Conservation (phyloP, 257 asterid species). For the Scutellaria baicalensis region DNA sequence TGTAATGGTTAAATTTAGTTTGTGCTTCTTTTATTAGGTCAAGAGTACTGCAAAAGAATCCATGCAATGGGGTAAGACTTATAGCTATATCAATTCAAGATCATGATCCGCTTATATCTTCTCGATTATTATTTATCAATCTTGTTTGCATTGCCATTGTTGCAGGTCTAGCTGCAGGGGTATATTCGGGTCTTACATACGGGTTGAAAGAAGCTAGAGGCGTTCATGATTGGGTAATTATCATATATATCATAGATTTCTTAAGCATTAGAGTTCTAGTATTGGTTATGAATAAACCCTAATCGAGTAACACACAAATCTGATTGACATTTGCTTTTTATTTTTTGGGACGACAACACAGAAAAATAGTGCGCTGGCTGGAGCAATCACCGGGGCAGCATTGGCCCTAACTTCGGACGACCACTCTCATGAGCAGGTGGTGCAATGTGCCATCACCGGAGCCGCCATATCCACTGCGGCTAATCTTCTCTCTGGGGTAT, state of each 20-base stretch:
- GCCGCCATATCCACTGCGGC: slow-evolving; percentile 93
- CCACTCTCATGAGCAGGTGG: slow-evolving; percentile 67
- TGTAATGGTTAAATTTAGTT: neutral
- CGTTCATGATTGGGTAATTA: slow-evolving; percentile 79
- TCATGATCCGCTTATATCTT: too few species aligned
- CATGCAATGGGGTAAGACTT: slow-evolving; percentile 89
- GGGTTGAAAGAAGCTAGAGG: slow-evolving; percentile 89
- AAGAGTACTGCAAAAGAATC: slow-evolving; percentile 86
- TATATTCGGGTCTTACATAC: slow-evolving; percentile 85
- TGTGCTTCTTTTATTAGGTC: slow-evolving; percentile 37
- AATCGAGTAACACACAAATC: too few species aligned
- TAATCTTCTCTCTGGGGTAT: slow-evolving; percentile 74
- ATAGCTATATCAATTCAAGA: too few species aligned
- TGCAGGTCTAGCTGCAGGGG: slow-evolving; percentile 88
- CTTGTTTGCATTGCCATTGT: neutral
- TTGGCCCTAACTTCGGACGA: slow-evolving; percentile 58
- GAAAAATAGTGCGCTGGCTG: slow-evolving; percentile 88
- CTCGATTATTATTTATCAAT: too few species aligned
- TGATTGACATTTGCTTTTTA: too few species aligned
- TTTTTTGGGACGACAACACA: slow-evolving; percentile 24
- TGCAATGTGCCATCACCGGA: slow-evolving; percentile 83
- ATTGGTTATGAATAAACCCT: too few species aligned
- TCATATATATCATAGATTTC: too few species aligned
- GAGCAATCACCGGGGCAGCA: slow-evolving; percentile 89
- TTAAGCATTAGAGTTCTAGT: too few species aligned